Base-by-base conservation (phyloP, 345 rosid genomes). In the Turnera subulata region DNA sequence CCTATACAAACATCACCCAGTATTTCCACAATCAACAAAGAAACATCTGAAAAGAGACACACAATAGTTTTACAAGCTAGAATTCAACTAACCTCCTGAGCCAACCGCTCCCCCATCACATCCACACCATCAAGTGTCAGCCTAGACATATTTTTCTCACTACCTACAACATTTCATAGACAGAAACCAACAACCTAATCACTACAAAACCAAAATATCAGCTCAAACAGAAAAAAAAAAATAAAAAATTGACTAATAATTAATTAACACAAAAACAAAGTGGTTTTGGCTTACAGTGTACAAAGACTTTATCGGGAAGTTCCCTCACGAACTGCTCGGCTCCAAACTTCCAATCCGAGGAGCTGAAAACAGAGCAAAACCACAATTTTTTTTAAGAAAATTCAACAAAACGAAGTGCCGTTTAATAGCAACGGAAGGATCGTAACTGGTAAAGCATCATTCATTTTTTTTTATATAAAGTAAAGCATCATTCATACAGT, bases 31-130 rank as follows among this genome's bases (percentile, higher is more conserved):
- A 56, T 35, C 53, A 35, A 51, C 43, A 51, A n/a, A 5, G 32
- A 26, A 55, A 50, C 33, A 20, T 13, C 24, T 33, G 53, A 39
- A 50, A 33, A 40, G 26, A 15, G 37, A 29, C 22, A 42, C 4
- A 42, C 13, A 37, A 37, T 7, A 7, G 40, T 20, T 55, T 53
- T 46, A 3, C 16, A 59, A 53, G 39, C n/a, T 18, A 39, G 53
- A 38, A 46, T 33, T 10, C 39, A 26, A 60, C 52, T 47, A 51
- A 93, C 99, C 90, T 89, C 99, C 54, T 85, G 46, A 18, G 84
- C 95, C 59, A 93, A 71, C 37, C 97, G 86, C 66, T 87, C 96
- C 18, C 99, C 99, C 99, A 93, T 93, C 55, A 93, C 92, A 72
- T 89, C 99, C 58, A 89, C 92, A 33, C 99, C 97, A 75, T 93